Conservation (phyloP, 2,329 filamentous ascomycete species). For the Clarireedia paspali region DNA sequence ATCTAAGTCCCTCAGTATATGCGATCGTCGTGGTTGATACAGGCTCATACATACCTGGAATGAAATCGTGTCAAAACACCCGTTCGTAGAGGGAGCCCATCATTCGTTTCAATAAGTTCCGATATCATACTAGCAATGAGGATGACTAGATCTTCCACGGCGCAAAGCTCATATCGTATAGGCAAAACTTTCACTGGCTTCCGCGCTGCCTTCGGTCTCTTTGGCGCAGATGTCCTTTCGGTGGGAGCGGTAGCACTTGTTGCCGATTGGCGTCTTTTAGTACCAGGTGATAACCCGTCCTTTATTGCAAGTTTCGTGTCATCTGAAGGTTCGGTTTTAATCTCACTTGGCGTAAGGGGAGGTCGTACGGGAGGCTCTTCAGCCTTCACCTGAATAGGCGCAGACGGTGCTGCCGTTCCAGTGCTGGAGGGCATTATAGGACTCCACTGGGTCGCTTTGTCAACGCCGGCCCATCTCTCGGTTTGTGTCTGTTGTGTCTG, state of each 20-base stretch:
- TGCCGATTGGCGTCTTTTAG: slow-evolving; percentile 29
- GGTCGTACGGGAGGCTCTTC: not conserved
- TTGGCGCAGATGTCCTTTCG: slow-evolving; percentile 29
- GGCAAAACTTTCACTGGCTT: slow-evolving; percentile 55
- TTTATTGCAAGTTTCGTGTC: slow-evolving; percentile 23
- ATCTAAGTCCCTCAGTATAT: slow-evolving; percentile 11
- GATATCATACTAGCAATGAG: slow-evolving; percentile 93
- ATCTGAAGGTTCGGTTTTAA: not conserved
- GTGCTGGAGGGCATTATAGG: slow-evolving; percentile 19
- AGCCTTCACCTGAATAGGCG: slow-evolving; percentile 5
- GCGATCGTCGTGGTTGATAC: not conserved
- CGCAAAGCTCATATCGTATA: slow-evolving; percentile 69
- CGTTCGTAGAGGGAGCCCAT: slow-evolving; percentile 74
- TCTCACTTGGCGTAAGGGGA: not conserved
- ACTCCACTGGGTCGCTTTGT: slow-evolving; percentile 27
- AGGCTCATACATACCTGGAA: slow-evolving; percentile 56
- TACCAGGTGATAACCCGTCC: slow-evolving; percentile 26
- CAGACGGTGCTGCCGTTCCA: slow-evolving; percentile 6
- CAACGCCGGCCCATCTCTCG: slow-evolving; percentile 18
- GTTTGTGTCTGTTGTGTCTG: slow-evolving; percentile 14
- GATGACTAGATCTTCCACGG: slow-evolving; percentile 78
- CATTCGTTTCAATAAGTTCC: slow-evolving; percentile 90
- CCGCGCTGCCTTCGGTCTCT: slow-evolving; percentile 45
- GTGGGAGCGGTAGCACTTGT: slow-evolving; percentile 1
- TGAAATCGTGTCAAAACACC: slow-evolving; percentile 91